Evolutionary conservation across 1,284 basidiomycete genomes (phyloP).

Genomic region (Inonotus obliquus): DNA sequence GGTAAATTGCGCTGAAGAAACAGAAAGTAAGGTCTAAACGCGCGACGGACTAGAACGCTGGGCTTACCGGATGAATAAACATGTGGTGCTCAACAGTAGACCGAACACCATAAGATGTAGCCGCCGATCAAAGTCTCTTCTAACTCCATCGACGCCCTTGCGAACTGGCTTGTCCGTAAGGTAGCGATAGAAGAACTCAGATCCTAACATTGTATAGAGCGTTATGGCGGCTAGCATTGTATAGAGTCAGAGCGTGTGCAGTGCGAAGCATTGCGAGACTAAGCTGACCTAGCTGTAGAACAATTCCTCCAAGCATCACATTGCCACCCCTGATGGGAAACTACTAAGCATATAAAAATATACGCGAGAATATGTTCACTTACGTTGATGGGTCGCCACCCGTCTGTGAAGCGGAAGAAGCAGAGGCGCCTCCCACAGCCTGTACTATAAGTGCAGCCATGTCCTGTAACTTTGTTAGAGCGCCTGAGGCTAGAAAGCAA

Average conservation of each 20-base stretch:
- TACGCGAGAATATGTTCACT: not conserved
- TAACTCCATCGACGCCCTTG: slow-evolving; percentile 8
- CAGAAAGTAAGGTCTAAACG: not conserved
- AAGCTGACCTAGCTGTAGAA: slow-evolving; percentile 35
- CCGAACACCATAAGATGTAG: slow-evolving; percentile 29
- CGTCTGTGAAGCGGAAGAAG: slow-evolving; percentile 25
- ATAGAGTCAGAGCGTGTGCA: slow-evolving; percentile 11
- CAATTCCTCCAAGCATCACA: slow-evolving; percentile 49
- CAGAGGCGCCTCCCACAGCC: slow-evolving; percentile 38
- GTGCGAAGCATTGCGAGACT: slow-evolving; percentile 10
- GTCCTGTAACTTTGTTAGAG: slow-evolving; percentile 25
- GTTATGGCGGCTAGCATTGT: slow-evolving; percentile 31
- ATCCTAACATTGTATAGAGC: slow-evolving; percentile 30
- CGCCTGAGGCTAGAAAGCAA: slow-evolving; percentile 21
- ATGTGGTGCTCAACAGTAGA: slow-evolving; percentile 30
- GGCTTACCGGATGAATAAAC: slow-evolving; percentile 36
- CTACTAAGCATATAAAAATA: not conserved
- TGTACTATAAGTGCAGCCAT: slow-evolving; percentile 41
- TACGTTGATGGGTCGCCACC: slow-evolving; percentile 18
- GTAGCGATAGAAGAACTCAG: slow-evolving; percentile 37
- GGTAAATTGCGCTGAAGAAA: slow-evolving; percentile 30
- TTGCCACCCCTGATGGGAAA: slow-evolving; percentile 32
- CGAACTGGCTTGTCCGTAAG: slow-evolving; percentile 26
- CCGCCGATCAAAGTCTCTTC: slow-evolving; percentile 19
- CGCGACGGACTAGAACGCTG: not conserved